Base-by-base conservation (phyloP, 352 stramenopile genomes). In the Globisporangium solare region DNA sequence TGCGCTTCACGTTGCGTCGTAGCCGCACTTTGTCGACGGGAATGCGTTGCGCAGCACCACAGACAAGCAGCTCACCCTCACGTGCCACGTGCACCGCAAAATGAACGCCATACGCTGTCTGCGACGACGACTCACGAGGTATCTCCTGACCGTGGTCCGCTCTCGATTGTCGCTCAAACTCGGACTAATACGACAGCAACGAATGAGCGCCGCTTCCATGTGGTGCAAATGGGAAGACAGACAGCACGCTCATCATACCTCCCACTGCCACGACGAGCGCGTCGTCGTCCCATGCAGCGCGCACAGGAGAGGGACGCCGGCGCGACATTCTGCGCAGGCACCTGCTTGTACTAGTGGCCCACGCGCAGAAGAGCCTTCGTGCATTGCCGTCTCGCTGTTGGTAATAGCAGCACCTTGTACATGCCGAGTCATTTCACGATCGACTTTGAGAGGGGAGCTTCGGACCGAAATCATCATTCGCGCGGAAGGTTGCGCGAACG, bases 11-110 rank as follows among this genome's bases (percentile, higher is more conserved):
- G 24, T 51, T 64, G 11, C 21, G 35, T 41, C 42, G 51, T 22
- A 68, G 48, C 2, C 53, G 54, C 56, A 76, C 35, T 3, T 63
- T 52, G 5, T 68, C 63, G 31, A 64, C 70, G 40, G 52, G 54
- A 46, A 74, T 18, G 15, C 3, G 45, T 27, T 39, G 54, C 2
- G 54, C 10, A 6, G 31, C 13, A 15, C 49, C 57, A 27, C 20
- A 32, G 22, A 21, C 40, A 17, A 54, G 32, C 15, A 57, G 0
- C 17, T 49, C 35, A 8, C 15, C 15, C 1, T 37, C 20, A 20
- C 22, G 5, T 4, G 42, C 10, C 32, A 47, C 32, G 32, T 35
- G 11, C 10, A 52, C 15, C 6, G 8, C 13, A 17, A 63, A 48
- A 13, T 18, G 15, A 17, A 47, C 12, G 1, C 20, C 42, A 20